Percentiles rank a stretch among this genome's conserved stretches.
Evolutionary conservation across 202 grass and related monocot species (phyloP).

Genomic region (Panicum virgatum): DNA sequence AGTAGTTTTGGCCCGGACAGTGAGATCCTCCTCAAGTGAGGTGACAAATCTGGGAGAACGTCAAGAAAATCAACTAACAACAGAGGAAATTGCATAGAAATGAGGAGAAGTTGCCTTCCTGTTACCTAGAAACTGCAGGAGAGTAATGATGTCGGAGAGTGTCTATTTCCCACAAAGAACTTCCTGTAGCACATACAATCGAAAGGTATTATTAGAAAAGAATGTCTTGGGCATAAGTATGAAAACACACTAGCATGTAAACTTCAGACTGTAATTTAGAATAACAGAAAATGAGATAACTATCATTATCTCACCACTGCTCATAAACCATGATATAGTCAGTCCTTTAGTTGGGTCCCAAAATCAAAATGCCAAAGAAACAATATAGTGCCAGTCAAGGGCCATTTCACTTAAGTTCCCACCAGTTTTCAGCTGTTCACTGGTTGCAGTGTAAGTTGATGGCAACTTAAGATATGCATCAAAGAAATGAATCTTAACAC

Average conservation of each 20-base stretch:
- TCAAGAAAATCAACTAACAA: slow-evolving; percentile 19
- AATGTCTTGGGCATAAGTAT: slow-evolving; percentile 7
- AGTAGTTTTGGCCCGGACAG: slow-evolving; percentile 81
- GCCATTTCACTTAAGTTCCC: slow-evolving; percentile 24
- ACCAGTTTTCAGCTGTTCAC: slow-evolving; percentile 5
- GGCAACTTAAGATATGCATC: not conserved
- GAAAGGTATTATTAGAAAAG: not conserved
- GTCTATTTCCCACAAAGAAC: slow-evolving; percentile 96
- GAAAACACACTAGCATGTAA: slow-evolving; percentile 16
- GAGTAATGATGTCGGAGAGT: slow-evolving; percentile 82
- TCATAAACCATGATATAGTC: not conserved
- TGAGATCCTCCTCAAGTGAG: slow-evolving; percentile 92
- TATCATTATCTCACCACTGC: not conserved
- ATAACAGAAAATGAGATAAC: slow-evolving; percentile 7
- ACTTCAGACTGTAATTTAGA: slow-evolving; percentile 14
- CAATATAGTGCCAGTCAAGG: slow-evolving; percentile 1
- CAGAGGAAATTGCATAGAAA: slow-evolving; percentile 22
- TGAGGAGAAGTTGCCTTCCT: not conserved
- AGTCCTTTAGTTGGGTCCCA: slow-evolving; percentile 23
- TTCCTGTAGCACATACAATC: slow-evolving; percentile 54
- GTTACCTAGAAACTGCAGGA: slow-evolving; percentile 89
- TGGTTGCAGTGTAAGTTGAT: not conserved
- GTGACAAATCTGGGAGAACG: slow-evolving; percentile 65
- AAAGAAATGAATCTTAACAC: not conserved
- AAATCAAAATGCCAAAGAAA: slow-evolving; percentile 19